Evolutionary conservation across 208 protist species (phyloP), one percentile per base, ranked within the genome.

Genomic region (Porcisia hertigi): DNA sequence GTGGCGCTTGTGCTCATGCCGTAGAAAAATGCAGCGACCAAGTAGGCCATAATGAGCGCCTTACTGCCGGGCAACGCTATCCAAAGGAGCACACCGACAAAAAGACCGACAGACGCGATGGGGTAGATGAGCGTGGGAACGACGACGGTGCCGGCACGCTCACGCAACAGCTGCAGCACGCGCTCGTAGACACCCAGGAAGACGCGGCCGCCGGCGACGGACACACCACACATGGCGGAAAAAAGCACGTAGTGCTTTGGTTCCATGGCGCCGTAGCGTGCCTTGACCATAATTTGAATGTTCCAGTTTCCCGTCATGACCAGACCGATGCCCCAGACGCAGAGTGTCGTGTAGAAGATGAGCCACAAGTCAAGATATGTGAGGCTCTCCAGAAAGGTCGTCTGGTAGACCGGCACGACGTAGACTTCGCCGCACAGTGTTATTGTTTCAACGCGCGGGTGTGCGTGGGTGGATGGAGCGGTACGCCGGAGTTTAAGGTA

Each of bases 181-280:
- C 79, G 72, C 41, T 91, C 87, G 64, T 84, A 88, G 11, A 85
- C 43, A 1, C 87, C 84, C 52, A 91, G 67, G 18, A 80, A 73
- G 7, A 89, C 85, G 30, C 87, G 84, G 25, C 87, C 87, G 64
- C 80, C 80, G 8, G 79, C 84, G 5, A 76, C 80, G 34, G 65
- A 72, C 34, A 91, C 75, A 47, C 87, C 87, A 4, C 79, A 62
- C 71, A 91, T 79, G 34, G 87, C 76, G 0, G 87, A 81, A 47
- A 91, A 91, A 25, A 91, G 78, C 49, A 87, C 70, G 72, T 87
- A 89, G 47, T 77, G 64, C 66, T 91, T 84, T 72, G 86, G 80
- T 18, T 88, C 65, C 70, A 89, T 80, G 36, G 45, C 69, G 7
- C 9, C 43, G 52, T 80, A 79, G 20, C 79, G 77, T 18, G 82